Evolutionary conservation across 805 yeast genomes (phyloP).

Genomic region (Ogataea nitratoaversa): DNA sequence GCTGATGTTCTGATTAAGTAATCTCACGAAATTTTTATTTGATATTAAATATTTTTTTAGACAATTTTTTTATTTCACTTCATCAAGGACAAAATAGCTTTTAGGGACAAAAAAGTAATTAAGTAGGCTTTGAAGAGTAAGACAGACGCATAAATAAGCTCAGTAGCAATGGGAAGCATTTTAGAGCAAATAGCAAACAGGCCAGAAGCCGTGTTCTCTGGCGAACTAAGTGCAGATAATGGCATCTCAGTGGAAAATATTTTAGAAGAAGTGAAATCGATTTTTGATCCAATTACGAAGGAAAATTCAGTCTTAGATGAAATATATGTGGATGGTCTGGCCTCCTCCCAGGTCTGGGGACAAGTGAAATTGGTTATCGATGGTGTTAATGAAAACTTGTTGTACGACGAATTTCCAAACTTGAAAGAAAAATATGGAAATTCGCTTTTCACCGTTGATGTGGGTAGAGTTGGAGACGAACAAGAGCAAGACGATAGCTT

Average conservation of each 20-base stretch:
- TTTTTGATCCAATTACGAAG: slow-evolving; percentile 51
- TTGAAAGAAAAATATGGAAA: slow-evolving; percentile 36
- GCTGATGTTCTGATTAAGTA: no score
- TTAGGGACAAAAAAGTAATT: no score
- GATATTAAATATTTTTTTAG: no score
- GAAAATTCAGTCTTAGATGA: slow-evolving; percentile 67
- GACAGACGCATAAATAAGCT: background rate
- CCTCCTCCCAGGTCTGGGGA: slow-evolving; percentile 89
- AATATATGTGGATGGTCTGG: slow-evolving; percentile 79
- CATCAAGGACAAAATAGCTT: no score
- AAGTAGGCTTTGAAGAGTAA: no score
- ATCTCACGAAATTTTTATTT: no score
- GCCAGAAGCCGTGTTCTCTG: slow-evolving; percentile 18
- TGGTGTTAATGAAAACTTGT: slow-evolving; percentile 61
- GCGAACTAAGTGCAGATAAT: background rate
- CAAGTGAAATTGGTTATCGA: slow-evolving; percentile 85
- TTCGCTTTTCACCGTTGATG: slow-evolving; percentile 11
- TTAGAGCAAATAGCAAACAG: slow-evolving; percentile 14
- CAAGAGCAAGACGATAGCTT: slow-evolving; percentile 23
- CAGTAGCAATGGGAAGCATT: slow-evolving; percentile 7
- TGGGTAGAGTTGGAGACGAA: slow-evolving; percentile 21
- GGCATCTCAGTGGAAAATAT: slow-evolving; percentile 16
- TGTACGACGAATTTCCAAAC: slow-evolving; percentile 52
- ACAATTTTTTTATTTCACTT: no score
- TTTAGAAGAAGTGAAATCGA: slow-evolving; percentile 38